Evolutionary conservation across 1,284 basidiomycete genomes (phyloP), one percentile per base, ranked within the genome.

Genomic region (Trametes hirsuta): DNA sequence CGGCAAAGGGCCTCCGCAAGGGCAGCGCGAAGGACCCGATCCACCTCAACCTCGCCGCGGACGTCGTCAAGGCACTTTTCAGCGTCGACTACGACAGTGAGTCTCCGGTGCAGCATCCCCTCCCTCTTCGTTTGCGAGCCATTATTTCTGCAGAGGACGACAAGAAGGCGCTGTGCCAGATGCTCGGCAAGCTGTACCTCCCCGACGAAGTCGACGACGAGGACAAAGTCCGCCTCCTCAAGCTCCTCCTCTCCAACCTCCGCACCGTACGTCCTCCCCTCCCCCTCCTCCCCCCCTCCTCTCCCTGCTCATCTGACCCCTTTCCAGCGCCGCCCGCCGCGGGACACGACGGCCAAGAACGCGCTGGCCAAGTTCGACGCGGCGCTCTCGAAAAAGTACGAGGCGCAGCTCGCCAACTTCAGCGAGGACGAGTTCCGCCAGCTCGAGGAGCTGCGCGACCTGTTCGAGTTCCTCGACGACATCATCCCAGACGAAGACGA

Each of bases 11-110:
- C 25, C 68, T 79, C 1, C 72, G 74, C 3, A 73, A 77, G 68
- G 68, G 76, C 68, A 59, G 71, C 51, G 65, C 76, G 62, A 83
- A 89, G 66, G 74, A 81, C 14, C 68, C 76, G 8, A 78, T 94
- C 2, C 97, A 98, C 69, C 78, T 92, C 21, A 90, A 95, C 62
- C 76, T 98, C 2, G 93, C 90, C 4, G 76, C 85, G 46, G 87
- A 92, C 52, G 82, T 98, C 40, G 75, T 96, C 47, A 84, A 85
- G 68, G 81, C 77, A 2, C 71, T 89, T 54, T 88, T 88, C 68
- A 76, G 75, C 30, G 73, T 73, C 57, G 76, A 81, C 14, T 71
- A 80, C 42, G 76, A 75, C 70, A 86, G 76, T 85, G 47, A 42
- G 71, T n/a, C 12, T n/a, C 10, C 15, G 18, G 10, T 34, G 44